Evolutionary conservation across 352 stramenopile genomes (phyloP).

Genomic region (Achlya hypogyna): DNA sequence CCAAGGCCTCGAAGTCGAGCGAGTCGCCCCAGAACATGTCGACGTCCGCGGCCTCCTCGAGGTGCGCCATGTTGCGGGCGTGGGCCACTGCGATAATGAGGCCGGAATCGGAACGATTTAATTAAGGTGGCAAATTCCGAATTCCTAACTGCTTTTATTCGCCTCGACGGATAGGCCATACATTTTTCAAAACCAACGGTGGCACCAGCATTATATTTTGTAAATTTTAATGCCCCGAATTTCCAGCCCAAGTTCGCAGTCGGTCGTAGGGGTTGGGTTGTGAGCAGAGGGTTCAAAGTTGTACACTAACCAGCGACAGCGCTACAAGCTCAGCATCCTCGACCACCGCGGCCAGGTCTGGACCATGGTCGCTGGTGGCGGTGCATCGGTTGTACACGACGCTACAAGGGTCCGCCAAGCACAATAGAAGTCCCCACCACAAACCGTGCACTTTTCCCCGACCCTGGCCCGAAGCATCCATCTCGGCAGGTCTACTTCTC

Average conservation of each 20-base stretch:
- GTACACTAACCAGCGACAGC: too few relatives aligned
- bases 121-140: not conserved
- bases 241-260: too few relatives aligned
- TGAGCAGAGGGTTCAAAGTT: too few relatives aligned
- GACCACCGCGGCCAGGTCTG: slow-evolving; percentile 92
- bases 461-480: too few relatives aligned
- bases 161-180: not conserved
- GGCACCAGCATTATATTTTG: too few relatives aligned
- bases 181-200: not conserved
- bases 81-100: not conserved
- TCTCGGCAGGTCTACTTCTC: too few relatives aligned
- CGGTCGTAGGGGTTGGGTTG: too few relatives aligned
- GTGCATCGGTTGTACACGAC: slow-evolving; percentile 93
- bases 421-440: too few relatives aligned
- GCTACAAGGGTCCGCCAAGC: too few relatives aligned
- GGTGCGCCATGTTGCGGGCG: not conserved
- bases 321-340: slow-evolving; percentile 95
- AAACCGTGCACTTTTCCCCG: too few relatives aligned
- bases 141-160: not conserved
- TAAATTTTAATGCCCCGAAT: too few relatives aligned
- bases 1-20: not conserved
- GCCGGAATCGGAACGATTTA: not conserved
- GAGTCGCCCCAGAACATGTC: not conserved
- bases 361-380: slow-evolving; percentile 95
- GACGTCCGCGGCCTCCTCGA: not conserved